Conservation (phyloP, 164 flowering plant genomes). For the Houttuynia cordata region DNA sequence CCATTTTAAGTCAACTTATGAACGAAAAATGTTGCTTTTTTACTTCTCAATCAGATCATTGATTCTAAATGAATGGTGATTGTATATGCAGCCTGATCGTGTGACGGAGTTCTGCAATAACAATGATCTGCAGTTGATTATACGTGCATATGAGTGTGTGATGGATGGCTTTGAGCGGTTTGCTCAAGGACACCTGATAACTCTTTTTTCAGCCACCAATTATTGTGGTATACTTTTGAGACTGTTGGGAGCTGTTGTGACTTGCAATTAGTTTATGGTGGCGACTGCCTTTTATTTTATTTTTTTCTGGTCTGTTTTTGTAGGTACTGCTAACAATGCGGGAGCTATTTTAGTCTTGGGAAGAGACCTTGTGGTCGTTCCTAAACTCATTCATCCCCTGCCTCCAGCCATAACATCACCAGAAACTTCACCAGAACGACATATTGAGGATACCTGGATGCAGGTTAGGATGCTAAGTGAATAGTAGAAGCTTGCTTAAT, state of each 20-base stretch:
- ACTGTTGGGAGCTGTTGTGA: too few species aligned
- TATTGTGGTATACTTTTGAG: slow-evolving; percentile 75
- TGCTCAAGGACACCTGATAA: slow-evolving; percentile 97
- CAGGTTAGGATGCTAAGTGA: slow-evolving; percentile 37
- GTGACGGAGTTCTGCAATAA: slow-evolving; percentile 99
- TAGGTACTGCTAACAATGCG: slow-evolving; percentile 99
- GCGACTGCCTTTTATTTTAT: background rate
- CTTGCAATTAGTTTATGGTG: too few species aligned
- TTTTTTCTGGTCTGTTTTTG: background rate
- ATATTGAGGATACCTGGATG: slow-evolving; percentile 98
- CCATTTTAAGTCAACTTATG: too few species aligned
- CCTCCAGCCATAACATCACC: slow-evolving; percentile 93
- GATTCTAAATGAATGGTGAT: background rate
- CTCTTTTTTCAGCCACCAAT: slow-evolving; percentile 98
- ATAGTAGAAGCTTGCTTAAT: background rate
- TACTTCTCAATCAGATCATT: too few species aligned
- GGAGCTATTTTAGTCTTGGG: slow-evolving; percentile 98
- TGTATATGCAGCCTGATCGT: slow-evolving; percentile 81
- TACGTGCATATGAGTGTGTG: slow-evolving; percentile 98
- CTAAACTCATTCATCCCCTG: slow-evolving; percentile 95
- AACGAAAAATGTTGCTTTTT: too few species aligned
- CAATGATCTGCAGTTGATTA: slow-evolving; percentile 97
- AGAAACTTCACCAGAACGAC: slow-evolving; percentile 87
- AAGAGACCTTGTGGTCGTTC: slow-evolving; percentile 97
- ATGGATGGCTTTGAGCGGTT: slow-evolving; percentile 99